These are phyloP conservation scores for Friedmanniomyces endolithicus DNA, from an alignment of 495 filamentous ascomycete species.

Conservation along the genomic window DNA sequence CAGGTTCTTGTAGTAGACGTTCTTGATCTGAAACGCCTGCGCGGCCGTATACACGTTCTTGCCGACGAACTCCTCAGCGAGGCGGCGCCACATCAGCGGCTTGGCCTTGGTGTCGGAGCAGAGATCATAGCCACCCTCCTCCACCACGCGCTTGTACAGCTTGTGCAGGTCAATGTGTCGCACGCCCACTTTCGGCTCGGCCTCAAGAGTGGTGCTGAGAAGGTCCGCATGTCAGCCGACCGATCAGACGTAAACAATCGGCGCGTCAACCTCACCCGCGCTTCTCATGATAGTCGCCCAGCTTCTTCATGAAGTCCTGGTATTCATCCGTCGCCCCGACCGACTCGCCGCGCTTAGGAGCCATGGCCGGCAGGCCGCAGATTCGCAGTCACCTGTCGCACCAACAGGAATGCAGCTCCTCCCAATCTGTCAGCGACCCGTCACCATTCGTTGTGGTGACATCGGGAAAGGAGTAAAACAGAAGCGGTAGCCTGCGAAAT, in stretches of 20 bases:
- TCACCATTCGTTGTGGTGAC: neutral
- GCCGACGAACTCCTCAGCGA: slow-evolving; percentile 53
- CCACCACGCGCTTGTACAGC: slow-evolving; percentile 56
- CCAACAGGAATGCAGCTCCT: too few species aligned
- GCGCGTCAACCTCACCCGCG: slow-evolving; percentile 43
- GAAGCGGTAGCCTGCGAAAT: neutral
- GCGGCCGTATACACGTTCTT: slow-evolving; percentile 53
- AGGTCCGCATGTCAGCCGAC: neutral
- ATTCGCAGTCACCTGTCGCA: too few species aligned
- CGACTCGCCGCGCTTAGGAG: slow-evolving; percentile 35
- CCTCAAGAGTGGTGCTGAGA: slow-evolving; percentile 54
- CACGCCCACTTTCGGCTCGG: slow-evolving; percentile 58
- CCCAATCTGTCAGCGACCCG: neutral
- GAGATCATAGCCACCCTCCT: slow-evolving; percentile 67
- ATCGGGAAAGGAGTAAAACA: neutral
- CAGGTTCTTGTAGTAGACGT: slow-evolving; percentile 70
- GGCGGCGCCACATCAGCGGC: slow-evolving; percentile 64
- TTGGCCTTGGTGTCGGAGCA: slow-evolving; percentile 51
- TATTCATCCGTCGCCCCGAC: slow-evolving; percentile 49
- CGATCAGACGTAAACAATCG: neutral
- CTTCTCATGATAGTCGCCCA: slow-evolving; percentile 54
- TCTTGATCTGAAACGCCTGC: slow-evolving; percentile 64
- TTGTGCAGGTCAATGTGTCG: slow-evolving; percentile 57
- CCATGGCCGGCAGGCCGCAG: slow-evolving; percentile 21
- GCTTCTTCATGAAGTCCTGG: slow-evolving; percentile 54